Evolutionary conservation across 164 flowering plant genomes (phyloP), one percentile per base, ranked within the genome.

Genomic region (Santalum album): DNA sequence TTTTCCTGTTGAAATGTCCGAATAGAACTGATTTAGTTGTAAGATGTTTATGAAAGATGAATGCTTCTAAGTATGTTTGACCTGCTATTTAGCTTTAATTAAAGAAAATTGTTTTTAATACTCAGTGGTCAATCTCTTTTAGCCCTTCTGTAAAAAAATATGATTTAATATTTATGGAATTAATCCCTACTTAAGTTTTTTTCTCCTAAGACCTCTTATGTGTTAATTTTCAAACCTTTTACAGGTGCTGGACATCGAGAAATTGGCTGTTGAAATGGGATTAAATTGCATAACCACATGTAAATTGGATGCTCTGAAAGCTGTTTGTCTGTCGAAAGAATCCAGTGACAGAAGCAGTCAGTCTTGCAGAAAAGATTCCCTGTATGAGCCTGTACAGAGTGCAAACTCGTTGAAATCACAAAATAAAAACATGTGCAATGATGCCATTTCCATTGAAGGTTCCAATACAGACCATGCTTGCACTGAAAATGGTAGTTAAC

Each of bases 221-320:
- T 42, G 45, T 36, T 23, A 21, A 2, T 50, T 60, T 17, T 61
- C 1, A 21, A 46, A 43, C 34, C 53, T 7, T 34, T 48, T 53
- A 27, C 60, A 90, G 97, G 97, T 90, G 59, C 58, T 77, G 65
- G 86, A 82, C 60, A 78, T 92, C 49, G 79, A 82, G 67, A 89
- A 92, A 61, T 69, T 85, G 80, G 95, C 90, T 58, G 77, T 69
- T 59, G 97, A 92, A 72, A 62, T 92, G 95, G 89, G 95, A 29
- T 66, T 89, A 59, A 76, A 47, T 26, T 89, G 92, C 61, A 82
- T 90, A 62, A 84, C 74, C 7, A 72, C 97, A 26, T 82, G 67
- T 62, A 94, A 75, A 54, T 73, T 90, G 49, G 99, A 94, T 82
- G 99, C 97, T 49, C 90, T 86, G 17, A 94, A 84, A 75, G 65